Evolutionary conservation across 2,329 filamentous ascomycete genomes (phyloP).

Genomic region (Fusarium beomiforme): DNA sequence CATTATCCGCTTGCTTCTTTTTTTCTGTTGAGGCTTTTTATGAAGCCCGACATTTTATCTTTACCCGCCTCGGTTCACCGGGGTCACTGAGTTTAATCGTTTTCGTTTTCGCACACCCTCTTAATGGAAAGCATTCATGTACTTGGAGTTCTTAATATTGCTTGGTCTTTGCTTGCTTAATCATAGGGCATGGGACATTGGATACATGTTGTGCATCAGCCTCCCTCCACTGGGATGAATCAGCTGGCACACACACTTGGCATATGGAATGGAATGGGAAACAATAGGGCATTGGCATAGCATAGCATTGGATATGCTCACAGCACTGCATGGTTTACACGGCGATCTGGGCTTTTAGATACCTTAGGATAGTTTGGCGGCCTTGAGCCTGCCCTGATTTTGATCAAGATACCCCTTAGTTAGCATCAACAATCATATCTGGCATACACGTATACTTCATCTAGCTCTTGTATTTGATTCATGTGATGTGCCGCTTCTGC

Average conservation of each 20-base stretch:
- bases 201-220: conserved; percentile 33
- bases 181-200: conserved; percentile 20
- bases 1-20: conserved; percentile 4
- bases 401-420: conserved; percentile 37
- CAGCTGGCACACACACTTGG: conserved; percentile 28
- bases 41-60: conserved; percentile 17
- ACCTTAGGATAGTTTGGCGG: conserved; percentile 39
- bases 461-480: conserved; percentile 1
- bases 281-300: conserved; percentile 16
- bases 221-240: conserved; percentile 33
- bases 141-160: conserved; percentile 28
- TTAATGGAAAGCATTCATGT: conserved; percentile 21
- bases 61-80: neutral
- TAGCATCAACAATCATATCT: conserved; percentile 28
- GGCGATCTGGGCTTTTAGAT: conserved; percentile 31
- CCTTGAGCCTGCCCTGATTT: conserved; percentile 31
- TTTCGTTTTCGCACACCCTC: conserved; percentile 11
- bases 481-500: conserved; percentile 21
- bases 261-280: conserved; percentile 9
- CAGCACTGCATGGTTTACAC: conserved; percentile 22
- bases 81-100: conserved; percentile 20
- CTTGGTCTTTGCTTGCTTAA: conserved; percentile 13
- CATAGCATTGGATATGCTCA: conserved; percentile 21
- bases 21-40: conserved; percentile 22
- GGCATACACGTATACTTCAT: conserved; percentile 1